Evolutionary conservation across 1,284 basidiomycete species (phyloP).

Genomic region (Sanghuangporus weigelae): DNA sequence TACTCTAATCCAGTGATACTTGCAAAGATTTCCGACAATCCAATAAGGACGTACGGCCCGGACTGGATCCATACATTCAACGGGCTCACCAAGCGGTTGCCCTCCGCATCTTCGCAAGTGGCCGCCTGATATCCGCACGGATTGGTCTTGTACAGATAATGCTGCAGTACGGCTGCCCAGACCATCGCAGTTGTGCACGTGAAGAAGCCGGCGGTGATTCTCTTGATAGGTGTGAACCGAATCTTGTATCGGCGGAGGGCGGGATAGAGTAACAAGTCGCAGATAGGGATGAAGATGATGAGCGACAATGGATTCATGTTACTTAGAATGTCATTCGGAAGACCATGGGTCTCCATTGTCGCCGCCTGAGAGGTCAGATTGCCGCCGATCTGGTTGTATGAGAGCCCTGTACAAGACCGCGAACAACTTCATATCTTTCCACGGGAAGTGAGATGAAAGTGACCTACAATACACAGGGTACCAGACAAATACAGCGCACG

Average conservation of each 20-base stretch:
- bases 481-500: slow-evolving; percentile 80
- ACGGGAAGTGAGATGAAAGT: neutral
- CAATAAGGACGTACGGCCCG: slow-evolving; percentile 53
- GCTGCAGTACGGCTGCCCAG: slow-evolving; percentile 61
- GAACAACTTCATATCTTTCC: slow-evolving; percentile 3
- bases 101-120: slow-evolving; percentile 43
- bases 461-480: slow-evolving; percentile 65
- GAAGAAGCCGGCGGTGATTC: slow-evolving; percentile 41
- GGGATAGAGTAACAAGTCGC: slow-evolving; percentile 54
- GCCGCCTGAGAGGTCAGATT: slow-evolving; percentile 77
- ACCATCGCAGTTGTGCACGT: slow-evolving; percentile 33
- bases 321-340: slow-evolving; percentile 79
- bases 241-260: slow-evolving; percentile 32
- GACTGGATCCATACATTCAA: slow-evolving; percentile 16
- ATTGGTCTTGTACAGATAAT: slow-evolving; percentile 69
- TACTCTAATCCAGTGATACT: slow-evolving; percentile 85
- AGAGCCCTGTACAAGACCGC: slow-evolving; percentile 46
- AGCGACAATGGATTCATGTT: slow-evolving; percentile 77
- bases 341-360: slow-evolving; percentile 63
- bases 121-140: slow-evolving; percentile 56
- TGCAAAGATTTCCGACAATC: slow-evolving; percentile 76
- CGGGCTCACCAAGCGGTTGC: slow-evolving; percentile 9
- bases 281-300: slow-evolving; percentile 70
- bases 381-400: slow-evolving; percentile 73
- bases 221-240: slow-evolving; percentile 36